These are phyloP conservation scores for Exophiala mesophila DNA, from an alignment of 2,329 filamentous ascomycete species.

Conservation along the genomic window DNA sequence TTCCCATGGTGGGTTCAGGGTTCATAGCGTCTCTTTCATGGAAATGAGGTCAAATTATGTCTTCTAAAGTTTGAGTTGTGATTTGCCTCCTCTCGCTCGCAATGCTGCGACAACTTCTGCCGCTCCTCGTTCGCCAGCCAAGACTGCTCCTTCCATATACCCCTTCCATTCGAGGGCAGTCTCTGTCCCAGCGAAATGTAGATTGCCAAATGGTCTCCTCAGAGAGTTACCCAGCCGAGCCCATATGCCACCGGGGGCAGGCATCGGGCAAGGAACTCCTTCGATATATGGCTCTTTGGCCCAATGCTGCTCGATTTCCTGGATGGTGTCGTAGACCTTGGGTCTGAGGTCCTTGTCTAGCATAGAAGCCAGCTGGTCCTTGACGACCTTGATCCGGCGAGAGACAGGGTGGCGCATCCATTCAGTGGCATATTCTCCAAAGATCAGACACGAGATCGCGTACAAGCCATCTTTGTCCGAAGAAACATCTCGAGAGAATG, in stretches of 20 bases:
- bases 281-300: constrained; percentile 32
- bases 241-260: constrained; percentile 36
- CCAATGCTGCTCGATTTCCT: constrained; percentile 31
- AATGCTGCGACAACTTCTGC: constrained; percentile 41
- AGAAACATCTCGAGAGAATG: constrained; percentile 45
- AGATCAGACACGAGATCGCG: constrained; percentile 26
- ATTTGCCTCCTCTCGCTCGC: no score
- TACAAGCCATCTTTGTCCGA: constrained; percentile 36
- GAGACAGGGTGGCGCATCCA: constrained; percentile 1
- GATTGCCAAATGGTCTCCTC: constrained; percentile 33
- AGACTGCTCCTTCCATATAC: constrained; percentile 54
- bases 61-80: no score
- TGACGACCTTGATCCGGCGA: constrained; percentile 1
- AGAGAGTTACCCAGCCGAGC: constrained; percentile 30
- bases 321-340: constrained; percentile 41
- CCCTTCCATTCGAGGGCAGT: constrained; percentile 50
- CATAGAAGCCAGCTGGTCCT: constrained; percentile 6
- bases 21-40: no score
- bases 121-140: constrained; percentile 45
- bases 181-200: constrained; percentile 54
- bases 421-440: constrained; percentile 31
- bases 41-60: no score
- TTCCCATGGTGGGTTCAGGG: no score
- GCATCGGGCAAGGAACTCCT: constrained; percentile 37
- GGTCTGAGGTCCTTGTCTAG: constrained; percentile 28